Base-by-base conservation (phyloP, 176 grass and related monocot species). In the Tillandsia leiboldiana region DNA sequence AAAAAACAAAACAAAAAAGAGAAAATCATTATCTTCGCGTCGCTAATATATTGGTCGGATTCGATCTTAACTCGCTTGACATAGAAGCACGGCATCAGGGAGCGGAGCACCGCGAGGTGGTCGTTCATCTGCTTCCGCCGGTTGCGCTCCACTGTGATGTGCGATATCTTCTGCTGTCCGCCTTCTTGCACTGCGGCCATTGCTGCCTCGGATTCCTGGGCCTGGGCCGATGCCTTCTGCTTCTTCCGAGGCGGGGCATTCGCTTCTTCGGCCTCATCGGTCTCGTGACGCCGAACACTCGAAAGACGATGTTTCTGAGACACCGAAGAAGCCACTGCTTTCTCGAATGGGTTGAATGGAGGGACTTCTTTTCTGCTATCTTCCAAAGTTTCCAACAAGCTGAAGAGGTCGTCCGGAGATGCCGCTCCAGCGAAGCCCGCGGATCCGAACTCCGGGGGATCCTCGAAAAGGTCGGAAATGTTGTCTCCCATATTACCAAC, bases 51-150 rank as follows among this genome's bases (percentile, higher is more conserved):
- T 65, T 26, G 2, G 26, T 12, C 12, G 26, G 10, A 65, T 26
- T 26, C 12, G 4, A 77, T 9, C 72, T 82, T 81, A 87, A 90
- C 86, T 61, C 90, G 77, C 50, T 90, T 95, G 66, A 90, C 83
- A 63, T 95, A 90, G 79, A 95, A 95, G 24, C 86, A 82, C 0
- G 90, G 90, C 90, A 90, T 95, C 68, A 90, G 71, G 2, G 90
- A 90, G 48, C 86, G 81, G 0, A 94, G 75, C 64, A 94, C 83
- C 68, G 69, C 51, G 57, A 94, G 78, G 75, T 94, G 64, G 65
- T 87, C 86, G 76, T 89, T 94, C 86, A 94, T 90, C 74, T 89
- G 90, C 75, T 87, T 94, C 70, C 90, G 74, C 73, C 90, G 77
- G 77, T 89, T 94, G 48, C 86, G 86, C 83, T 94, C 90, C 72